These are phyloP conservation scores for Apiotrichum brassicae DNA, from an alignment of 1,284 basidiomycete genomes.

Conservation along the genomic window DNA sequence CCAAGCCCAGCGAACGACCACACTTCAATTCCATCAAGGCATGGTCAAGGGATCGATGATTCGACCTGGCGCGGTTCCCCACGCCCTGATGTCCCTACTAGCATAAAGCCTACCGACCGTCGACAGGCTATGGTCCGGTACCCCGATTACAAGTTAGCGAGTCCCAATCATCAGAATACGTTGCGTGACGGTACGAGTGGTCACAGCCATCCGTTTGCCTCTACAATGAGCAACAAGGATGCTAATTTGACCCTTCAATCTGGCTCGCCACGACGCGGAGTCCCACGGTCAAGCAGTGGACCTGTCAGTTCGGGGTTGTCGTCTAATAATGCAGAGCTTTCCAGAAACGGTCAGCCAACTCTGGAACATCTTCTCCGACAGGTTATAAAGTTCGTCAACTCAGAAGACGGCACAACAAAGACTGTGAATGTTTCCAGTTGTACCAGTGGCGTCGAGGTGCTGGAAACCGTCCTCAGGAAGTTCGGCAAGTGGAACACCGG, in stretches of 20 bases:
- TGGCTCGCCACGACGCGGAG: background rate
- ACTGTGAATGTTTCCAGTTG: conserved; percentile 75
- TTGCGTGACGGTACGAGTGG: background rate
- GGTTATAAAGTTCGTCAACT: conserved; percentile 74
- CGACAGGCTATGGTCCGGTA: conserved; percentile 2
- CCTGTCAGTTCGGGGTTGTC: background rate
- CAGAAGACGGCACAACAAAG: conserved; percentile 65
- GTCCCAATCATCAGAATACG: background rate
- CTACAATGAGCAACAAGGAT: conserved; percentile 5
- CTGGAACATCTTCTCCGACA: conserved; percentile 26
- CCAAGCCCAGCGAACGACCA: conserved; percentile 31
- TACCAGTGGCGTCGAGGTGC: conserved; percentile 69
- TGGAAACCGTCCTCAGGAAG: conserved; percentile 80
- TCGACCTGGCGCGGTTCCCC: background rate
- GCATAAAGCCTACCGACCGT: background rate
- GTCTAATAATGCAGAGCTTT: background rate
- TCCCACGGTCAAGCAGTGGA: background rate
- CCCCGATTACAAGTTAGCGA: background rate
- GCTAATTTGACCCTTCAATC: background rate
- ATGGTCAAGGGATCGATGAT: background rate
- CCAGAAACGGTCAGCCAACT: conserved; percentile 37
- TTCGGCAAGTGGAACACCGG: conserved; percentile 60
- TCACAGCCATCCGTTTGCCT: conserved; percentile 35
- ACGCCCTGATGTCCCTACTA: background rate
- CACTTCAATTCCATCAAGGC: background rate